These are phyloP conservation scores for Erodium maritimum DNA, from an alignment of 345 rosid genomes.

Conservation along the genomic window DNA sequence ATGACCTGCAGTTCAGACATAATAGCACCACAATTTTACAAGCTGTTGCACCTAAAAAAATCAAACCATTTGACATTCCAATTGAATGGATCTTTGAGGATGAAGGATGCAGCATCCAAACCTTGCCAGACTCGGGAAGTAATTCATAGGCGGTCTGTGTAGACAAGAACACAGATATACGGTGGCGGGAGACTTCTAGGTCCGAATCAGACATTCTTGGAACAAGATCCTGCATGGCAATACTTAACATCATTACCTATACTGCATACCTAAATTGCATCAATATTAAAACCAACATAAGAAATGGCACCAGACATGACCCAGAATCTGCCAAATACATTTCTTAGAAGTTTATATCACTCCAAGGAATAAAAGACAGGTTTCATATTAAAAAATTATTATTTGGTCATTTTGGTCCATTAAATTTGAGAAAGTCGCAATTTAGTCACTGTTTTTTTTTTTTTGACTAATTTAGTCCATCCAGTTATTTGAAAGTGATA, in stretches of 20 bases:
- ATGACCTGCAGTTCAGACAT: constrained; percentile 47
- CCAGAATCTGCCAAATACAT: not conserved
- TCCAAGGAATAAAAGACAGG: no score
- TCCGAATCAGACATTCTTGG: constrained; percentile 54
- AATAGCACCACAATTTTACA: constrained; percentile 1
- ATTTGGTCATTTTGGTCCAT: no score
- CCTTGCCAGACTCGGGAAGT: constrained; percentile 98
- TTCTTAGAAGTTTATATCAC: no score
- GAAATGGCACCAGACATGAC: not conserved
- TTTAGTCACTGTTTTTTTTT: no score
- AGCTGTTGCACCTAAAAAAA: not conserved
- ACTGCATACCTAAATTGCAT: not conserved
- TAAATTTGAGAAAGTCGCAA: no score
- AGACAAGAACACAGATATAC: constrained; percentile 55
- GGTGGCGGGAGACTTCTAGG: constrained; percentile 61
- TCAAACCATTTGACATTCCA: not conserved
- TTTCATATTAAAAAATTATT: no score
- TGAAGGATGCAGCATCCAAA: constrained; percentile 30
- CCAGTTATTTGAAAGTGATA: no score
- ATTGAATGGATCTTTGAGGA: not conserved
- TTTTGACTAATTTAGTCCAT: no score
- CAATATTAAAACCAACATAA: no score
- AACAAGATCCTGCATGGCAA: constrained; percentile 31
- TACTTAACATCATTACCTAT: constrained; percentile 15
- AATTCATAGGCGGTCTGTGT: constrained; percentile 79